These are phyloP conservation scores for Amborella trichopoda DNA, from an alignment of 164 flowering plant genomes.

Conservation along the genomic window DNA sequence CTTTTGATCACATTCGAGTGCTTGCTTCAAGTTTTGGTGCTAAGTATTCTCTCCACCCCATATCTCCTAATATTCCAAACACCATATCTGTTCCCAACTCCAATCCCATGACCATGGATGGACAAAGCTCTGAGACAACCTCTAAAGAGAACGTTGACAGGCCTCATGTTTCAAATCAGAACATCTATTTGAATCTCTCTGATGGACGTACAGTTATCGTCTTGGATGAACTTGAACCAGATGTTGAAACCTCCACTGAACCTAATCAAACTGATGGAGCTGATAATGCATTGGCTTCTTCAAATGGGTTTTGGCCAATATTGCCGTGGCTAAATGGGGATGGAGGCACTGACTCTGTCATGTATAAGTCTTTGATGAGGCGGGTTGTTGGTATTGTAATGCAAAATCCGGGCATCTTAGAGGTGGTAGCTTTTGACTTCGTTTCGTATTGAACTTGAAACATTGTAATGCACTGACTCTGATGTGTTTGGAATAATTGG, in stretches of 20 bases:
- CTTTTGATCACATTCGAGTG: constrained; percentile 45
- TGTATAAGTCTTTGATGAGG: constrained; percentile 64
- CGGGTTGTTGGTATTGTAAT: constrained; percentile 74
- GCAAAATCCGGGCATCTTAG: constrained; percentile 91
- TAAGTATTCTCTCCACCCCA: constrained; percentile 57
- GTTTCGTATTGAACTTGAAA: too few species aligned
- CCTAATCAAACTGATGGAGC: constrained; percentile 11
- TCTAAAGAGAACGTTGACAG: constrained; percentile 11
- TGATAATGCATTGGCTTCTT: neutral
- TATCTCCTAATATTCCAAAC: constrained; percentile 14
- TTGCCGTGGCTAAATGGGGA: constrained; percentile 95
- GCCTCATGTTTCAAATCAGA: constrained; percentile 7
- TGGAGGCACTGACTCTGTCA: constrained; percentile 50
- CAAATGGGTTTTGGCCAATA: constrained; percentile 36
- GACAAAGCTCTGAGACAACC: constrained; percentile 3
- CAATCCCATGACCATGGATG: constrained; percentile 6
- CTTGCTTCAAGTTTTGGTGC: constrained; percentile 59
- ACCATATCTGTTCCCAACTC: constrained; percentile 5
- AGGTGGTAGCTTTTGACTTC: too few species aligned
- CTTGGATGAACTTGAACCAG: constrained; percentile 45
- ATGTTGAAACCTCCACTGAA: too few species aligned
- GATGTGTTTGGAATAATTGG: too few species aligned
- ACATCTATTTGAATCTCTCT: constrained; percentile 10
- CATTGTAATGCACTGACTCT: too few species aligned
- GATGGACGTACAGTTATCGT: constrained; percentile 63